phyloP scores from a whole-genome alignment of 345 rosid species.

The Durio zibethinus region DNA sequence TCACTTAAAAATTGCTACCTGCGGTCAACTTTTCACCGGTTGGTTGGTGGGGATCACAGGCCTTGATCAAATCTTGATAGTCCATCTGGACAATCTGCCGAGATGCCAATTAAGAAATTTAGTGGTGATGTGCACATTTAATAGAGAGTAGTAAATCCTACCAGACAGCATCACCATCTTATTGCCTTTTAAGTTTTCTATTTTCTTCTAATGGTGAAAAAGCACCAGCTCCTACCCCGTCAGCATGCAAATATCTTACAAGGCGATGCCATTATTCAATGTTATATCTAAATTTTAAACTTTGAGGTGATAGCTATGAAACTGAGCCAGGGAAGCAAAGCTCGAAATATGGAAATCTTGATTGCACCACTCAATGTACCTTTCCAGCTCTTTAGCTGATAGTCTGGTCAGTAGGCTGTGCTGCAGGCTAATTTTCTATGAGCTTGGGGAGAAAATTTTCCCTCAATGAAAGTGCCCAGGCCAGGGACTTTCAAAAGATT shows the following conservation, averaged over 20 bases:
- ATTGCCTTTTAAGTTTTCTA: background rate
- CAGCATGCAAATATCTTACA: background rate
- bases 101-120: constrained; percentile 15
- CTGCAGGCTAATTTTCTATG: background rate
- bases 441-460: background rate
- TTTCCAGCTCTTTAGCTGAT: background rate
- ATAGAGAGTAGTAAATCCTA: background rate
- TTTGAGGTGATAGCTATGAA: constrained; percentile 8
- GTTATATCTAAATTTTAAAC: background rate
- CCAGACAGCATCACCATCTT: background rate
- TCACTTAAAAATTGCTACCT: constrained; percentile 15
- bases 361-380: constrained; percentile 9
- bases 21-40: constrained; percentile 32
- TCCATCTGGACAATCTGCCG: constrained; percentile 14
- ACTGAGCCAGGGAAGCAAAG: constrained; percentile 15
- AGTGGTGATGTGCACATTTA: constrained; percentile 22
- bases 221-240: background rate
- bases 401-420: background rate
- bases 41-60: constrained; percentile 28
- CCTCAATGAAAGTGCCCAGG: background rate
- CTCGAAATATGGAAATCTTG: background rate
- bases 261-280: background rate
- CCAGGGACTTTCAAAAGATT: background rate
- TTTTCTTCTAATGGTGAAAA: background rate
- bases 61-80: constrained; percentile 26